A percentile compares a stretch with the other conserved stretches of the same genome.
Conservation (phyloP, 192 early-diverging fungal species). For the Podila clonocystis region DNA sequence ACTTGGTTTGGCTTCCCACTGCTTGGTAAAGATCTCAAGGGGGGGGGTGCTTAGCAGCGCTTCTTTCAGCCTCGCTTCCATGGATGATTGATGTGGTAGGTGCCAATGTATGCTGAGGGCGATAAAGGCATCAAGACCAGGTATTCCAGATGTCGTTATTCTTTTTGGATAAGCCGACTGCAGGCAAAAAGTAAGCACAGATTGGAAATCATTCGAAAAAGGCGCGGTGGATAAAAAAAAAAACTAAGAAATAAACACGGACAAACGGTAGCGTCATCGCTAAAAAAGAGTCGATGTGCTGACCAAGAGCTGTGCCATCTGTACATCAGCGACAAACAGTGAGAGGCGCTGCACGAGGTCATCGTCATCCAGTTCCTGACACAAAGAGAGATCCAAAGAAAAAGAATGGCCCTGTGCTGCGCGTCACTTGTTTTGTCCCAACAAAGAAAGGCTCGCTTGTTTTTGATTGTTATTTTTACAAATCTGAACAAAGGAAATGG, state of each 20-base stretch:
- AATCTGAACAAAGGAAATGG: neutral
- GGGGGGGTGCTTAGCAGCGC: neutral
- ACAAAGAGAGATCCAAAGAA: no score
- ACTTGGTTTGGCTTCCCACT: neutral
- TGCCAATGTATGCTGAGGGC: neutral
- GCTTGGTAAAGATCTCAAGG: neutral
- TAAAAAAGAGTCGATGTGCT: no score
- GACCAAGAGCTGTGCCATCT: no score
- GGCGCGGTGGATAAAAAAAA: neutral
- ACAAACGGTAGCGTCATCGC: no score
- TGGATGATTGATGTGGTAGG: neutral
- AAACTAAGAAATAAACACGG: neutral
- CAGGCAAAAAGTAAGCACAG: slow-evolving; percentile 1
- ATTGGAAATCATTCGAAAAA: slow-evolving; percentile 3
- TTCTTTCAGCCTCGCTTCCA: no score
- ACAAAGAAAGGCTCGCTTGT: neutral
- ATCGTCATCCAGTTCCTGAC: no score
- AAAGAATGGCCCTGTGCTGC: no score
- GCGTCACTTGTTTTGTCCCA: no score
- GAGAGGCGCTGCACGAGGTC: no score
- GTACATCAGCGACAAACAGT: no score
- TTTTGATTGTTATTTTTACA: neutral
- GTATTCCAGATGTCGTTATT: no score
- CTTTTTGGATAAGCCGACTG: neutral
- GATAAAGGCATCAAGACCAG: no score